Evolutionary conservation across 768 basidiomycete genomes (phyloP).

Genomic region (Boletus subcaerulescens): DNA sequence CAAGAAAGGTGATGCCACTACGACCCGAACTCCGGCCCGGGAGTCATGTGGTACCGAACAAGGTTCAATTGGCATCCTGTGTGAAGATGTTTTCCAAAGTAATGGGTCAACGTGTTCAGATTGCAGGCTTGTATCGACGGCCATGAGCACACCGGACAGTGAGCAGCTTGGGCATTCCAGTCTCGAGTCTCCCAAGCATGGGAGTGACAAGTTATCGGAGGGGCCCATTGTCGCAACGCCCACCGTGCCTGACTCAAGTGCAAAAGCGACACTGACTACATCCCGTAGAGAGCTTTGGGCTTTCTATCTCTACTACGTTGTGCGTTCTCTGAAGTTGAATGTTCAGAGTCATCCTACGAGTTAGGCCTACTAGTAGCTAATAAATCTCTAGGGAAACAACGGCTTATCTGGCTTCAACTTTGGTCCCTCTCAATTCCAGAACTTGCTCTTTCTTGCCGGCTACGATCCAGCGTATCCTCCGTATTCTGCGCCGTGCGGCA

Average conservation of each 20-base stretch:
- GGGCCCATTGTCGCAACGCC: not conserved
- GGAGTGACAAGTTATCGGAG: not conserved
- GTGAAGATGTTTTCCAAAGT: no score
- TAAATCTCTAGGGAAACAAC: conserved; percentile 51
- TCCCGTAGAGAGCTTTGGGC: conserved; percentile 53
- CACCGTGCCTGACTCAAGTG: not conserved
- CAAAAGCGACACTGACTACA: conserved; percentile 30
- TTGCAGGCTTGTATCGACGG: not conserved
- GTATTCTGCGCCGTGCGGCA: conserved; percentile 48
- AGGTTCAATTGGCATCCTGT: no score
- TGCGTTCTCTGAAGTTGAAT: conserved; percentile 15
- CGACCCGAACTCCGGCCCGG: no score
- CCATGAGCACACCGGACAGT: conserved; percentile 4
- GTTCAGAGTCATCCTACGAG: not conserved
- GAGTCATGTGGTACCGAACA: no score
- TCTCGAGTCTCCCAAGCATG: not conserved
- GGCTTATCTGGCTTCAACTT: conserved; percentile 69
- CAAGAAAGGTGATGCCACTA: no score
- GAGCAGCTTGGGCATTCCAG: not conserved
- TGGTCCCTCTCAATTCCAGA: conserved; percentile 74
- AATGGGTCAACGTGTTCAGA: no score
- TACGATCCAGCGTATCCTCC: conserved; percentile 63
- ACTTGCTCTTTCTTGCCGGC: conserved; percentile 68
- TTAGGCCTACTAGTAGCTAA: not conserved
- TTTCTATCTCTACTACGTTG: conserved; percentile 58